Conservation (phyloP, 192 early-diverging fungal species). For the Podila horticola region DNA sequence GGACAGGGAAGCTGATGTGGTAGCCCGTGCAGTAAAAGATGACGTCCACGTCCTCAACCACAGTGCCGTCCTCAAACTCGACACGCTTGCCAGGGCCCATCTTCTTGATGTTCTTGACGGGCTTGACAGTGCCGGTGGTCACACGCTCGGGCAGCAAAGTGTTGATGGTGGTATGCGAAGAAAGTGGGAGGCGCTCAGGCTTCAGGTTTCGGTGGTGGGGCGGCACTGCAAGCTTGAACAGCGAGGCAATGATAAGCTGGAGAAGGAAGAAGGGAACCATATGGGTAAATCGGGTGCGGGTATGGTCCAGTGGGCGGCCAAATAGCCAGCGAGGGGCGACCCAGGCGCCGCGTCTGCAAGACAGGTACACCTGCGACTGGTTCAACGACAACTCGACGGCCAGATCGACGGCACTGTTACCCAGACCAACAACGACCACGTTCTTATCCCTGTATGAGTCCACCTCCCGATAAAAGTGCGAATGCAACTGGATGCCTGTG, state of each 20-base stretch:
- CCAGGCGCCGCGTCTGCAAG: constrained; percentile 51
- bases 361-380: constrained; percentile 62
- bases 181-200: constrained; percentile 47
- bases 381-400: constrained; percentile 64
- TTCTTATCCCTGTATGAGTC: constrained; percentile 61
- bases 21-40: constrained; percentile 76
- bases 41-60: constrained; percentile 60
- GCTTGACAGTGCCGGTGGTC: constrained; percentile 59
- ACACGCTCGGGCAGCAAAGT: constrained; percentile 61
- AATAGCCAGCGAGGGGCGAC: constrained; percentile 53
- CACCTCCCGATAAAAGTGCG: constrained; percentile 65
- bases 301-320: constrained; percentile 61
- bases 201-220: constrained; percentile 52
- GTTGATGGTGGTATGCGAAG: constrained; percentile 61
- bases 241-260: constrained; percentile 17
- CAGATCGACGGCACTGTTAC: constrained; percentile 69
- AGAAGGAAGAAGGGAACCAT: constrained; percentile 51
- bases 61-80: constrained; percentile 67
- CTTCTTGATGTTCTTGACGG: constrained; percentile 57
- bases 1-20: constrained; percentile 58
- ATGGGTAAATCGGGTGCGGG: constrained; percentile 45
- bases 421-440: constrained; percentile 66
- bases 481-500: constrained; percentile 64
- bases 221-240: neutral
- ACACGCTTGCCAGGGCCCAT: constrained; percentile 54